Percentiles rank a stretch among this genome's conserved stretches.
Evolutionary conservation across 164 flowering plant species (phyloP).

Genomic region (Buxus sempervirens): DNA sequence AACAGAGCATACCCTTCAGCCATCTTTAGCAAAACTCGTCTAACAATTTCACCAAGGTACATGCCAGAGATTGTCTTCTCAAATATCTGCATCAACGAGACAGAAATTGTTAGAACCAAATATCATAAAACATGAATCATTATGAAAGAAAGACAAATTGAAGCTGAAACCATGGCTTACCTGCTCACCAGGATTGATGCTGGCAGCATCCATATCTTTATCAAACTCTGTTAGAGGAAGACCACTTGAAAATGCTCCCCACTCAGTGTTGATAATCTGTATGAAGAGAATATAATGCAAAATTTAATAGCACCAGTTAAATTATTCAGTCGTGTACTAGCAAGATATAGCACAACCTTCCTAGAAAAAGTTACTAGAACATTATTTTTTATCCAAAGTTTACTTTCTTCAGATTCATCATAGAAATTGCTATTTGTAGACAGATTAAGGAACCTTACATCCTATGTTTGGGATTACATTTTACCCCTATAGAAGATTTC

Average conservation of each 20-base stretch:
- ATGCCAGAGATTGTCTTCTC: slow-evolving; percentile 97
- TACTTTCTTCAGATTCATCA: too few species aligned
- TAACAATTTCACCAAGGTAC: slow-evolving; percentile 86
- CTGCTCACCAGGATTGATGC: slow-evolving; percentile 89
- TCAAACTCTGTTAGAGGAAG: slow-evolving; percentile 79
- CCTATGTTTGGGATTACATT: too few species aligned
- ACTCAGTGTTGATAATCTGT: slow-evolving; percentile 84
- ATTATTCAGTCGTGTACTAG: not conserved
- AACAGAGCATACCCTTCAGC: slow-evolving; percentile 56
- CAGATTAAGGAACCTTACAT: too few species aligned
- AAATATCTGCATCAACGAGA: slow-evolving; percentile 42
- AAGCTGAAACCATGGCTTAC: slow-evolving; percentile 25
- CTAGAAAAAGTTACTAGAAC: too few species aligned
- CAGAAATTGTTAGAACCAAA: not conserved
- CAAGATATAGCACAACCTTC: not conserved
- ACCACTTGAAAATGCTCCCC: slow-evolving; percentile 82
- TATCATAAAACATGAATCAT: not conserved
- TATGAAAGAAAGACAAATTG: not conserved
- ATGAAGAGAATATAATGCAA: not conserved
- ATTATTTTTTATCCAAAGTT: too few species aligned
- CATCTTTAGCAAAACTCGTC: slow-evolving; percentile 62
- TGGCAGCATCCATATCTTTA: slow-evolving; percentile 77
- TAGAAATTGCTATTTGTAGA: too few species aligned
- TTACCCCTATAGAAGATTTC: too few species aligned
- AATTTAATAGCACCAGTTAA: not conserved